Base-by-base conservation (phyloP, 352 stramenopile species). In the Pythium biforme region DNA sequence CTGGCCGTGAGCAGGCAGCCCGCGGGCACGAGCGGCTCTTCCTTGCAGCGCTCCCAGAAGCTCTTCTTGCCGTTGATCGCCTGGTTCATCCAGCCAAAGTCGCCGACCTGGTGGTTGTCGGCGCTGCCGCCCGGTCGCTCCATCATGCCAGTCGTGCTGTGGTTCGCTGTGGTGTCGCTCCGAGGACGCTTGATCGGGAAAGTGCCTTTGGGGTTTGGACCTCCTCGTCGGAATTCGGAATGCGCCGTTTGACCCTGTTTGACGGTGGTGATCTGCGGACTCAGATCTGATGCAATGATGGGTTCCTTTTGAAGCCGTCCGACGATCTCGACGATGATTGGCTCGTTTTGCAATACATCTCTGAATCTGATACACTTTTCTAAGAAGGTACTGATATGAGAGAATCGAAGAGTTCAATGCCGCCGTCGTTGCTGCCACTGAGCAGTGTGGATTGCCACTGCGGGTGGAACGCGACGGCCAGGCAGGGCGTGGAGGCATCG, bases 11-110 rank as follows among this genome's bases (percentile, higher is more conserved):
- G 46, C n/a, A 72, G 70, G 48, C 81, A 92, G 59, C 86, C 86
- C 14, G 90, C 37, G 2, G 86, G 86, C 59, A 94, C 86, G 23
- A 92, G 74, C 50, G 86, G 86, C 34, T 94, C 83, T 56, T 94
- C 86, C 59, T 80, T 76, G 40, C 75, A 71, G 45, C 79, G 79
- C 63, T 79, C 69, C 77, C 73, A 85, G 25, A 92, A 69, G 39
- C 77, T 83, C 68, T 90, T 90, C 50, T 77, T 80, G 54, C 79
- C 81, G 3, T 68, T 79, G 37, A 70, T 62, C 54, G 77, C 66
- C 33, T 87, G 70, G 57, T 85, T 64, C 67, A 89, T 88, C 79
- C 79, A 90, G 52, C 67, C 75, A 48, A 91, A 87, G 64, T 91
- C 81, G 4, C 79, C 79, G 9, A 73, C 66, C n/a, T 66, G 47